phyloP scores from a whole-genome alignment of 148 eudicot species.

The Hydrangea macrophylla region DNA sequence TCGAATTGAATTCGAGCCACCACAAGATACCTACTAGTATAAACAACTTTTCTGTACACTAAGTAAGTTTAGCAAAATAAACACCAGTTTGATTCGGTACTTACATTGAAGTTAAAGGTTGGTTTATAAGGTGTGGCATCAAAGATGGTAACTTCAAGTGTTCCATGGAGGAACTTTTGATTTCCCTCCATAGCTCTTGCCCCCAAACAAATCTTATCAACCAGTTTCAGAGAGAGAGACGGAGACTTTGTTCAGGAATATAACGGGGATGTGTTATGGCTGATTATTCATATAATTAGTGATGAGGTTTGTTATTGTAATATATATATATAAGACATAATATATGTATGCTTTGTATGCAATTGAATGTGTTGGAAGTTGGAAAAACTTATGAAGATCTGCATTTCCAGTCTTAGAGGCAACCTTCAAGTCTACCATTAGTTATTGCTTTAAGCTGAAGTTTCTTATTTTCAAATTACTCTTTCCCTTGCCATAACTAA shows the following conservation, averaged over 20 bases:
- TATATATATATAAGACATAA: conserved; percentile 27
- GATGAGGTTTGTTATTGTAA: too few relatives aligned
- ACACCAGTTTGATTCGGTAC: conserved; percentile 17
- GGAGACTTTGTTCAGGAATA: background rate
- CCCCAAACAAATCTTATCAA: background rate
- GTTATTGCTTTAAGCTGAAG: conserved; percentile 59
- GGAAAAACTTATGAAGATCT: conserved; percentile 44
- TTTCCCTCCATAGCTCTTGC: conserved; percentile 41
- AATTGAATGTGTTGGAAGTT: conserved; percentile 32
- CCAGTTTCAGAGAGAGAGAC: background rate
- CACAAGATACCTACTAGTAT: too few relatives aligned
- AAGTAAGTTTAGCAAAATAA: too few relatives aligned
- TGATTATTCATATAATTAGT: conserved; percentile 1
- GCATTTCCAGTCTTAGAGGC: conserved; percentile 44
- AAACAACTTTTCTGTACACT: too few relatives aligned
- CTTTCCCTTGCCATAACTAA: background rate
- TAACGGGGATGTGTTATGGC: conserved; percentile 8
- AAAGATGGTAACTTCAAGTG: conserved; percentile 83
- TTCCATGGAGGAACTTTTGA: conserved; percentile 68
- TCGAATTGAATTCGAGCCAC: too few relatives aligned
- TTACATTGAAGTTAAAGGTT: conserved; percentile 56
- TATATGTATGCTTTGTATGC: conserved; percentile 27
- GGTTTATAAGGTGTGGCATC: conserved; percentile 60
- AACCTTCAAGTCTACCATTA: conserved; percentile 30
- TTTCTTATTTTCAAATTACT: conserved; percentile 21